Percentiles rank a stretch among this genome's conserved stretches.
Conservation (phyloP, 2,329 filamentous ascomycete species). For the Colletotrichum aenigma region DNA sequence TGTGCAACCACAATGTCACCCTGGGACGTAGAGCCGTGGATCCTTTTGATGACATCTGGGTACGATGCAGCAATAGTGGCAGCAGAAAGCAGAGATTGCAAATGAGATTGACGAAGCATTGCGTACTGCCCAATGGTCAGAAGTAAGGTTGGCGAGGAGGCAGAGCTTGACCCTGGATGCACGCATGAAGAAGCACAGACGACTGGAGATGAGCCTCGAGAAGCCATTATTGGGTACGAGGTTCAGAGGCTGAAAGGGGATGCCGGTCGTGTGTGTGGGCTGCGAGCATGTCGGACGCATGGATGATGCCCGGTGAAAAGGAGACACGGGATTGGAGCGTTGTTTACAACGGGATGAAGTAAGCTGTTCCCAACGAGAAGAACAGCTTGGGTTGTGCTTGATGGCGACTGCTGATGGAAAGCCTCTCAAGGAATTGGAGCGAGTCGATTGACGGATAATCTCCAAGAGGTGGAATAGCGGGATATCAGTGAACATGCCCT, state of each 20-base stretch:
- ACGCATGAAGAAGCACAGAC: constrained; percentile 22
- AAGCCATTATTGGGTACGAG: constrained; percentile 10
- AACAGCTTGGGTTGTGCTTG: neutral
- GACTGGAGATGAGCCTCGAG: constrained; percentile 20
- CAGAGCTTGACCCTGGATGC: neutral
- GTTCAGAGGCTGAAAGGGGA: constrained; percentile 16
- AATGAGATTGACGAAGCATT: constrained; percentile 17
- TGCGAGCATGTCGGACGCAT: neutral
- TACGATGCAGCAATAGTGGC: neutral
- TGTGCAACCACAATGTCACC: neutral
- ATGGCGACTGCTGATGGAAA: neutral
- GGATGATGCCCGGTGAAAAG: neutral
- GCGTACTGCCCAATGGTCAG: neutral
- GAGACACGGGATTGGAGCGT: neutral
- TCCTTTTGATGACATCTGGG: neutral
- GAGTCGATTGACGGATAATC: constrained; percentile 16
- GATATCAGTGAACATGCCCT: neutral
- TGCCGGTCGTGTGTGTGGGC: constrained; percentile 5
- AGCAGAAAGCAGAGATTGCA: neutral
- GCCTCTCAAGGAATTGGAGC: neutral
- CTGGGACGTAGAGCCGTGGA: neutral
- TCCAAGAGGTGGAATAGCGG: neutral
- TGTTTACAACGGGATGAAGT: neutral
- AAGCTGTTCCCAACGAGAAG: neutral
- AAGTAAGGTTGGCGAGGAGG: neutral